Evolutionary conservation across 805 yeast genomes (phyloP).

Genomic region (Saturnispora quitensis): DNA sequence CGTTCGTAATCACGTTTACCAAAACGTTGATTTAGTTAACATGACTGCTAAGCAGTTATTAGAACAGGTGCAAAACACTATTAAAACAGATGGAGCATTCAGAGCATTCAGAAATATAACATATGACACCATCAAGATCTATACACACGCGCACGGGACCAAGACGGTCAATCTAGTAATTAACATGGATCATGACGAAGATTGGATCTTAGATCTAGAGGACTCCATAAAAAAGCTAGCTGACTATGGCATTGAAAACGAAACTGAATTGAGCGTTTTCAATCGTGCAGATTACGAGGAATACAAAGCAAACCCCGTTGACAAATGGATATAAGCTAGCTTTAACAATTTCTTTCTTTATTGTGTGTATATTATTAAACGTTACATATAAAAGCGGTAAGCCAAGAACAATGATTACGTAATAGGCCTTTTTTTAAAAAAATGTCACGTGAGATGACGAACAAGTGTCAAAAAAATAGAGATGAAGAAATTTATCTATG

Average conservation of each 20-base stretch:
- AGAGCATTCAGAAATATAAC: slow-evolving; percentile 76
- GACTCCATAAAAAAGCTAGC: slow-evolving; percentile 34
- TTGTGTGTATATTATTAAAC: background rate
- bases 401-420: slow-evolving; percentile 4
- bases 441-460: background rate
- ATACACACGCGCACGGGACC: slow-evolving; percentile 91
- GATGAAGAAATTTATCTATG: background rate
- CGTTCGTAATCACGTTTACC: slow-evolving; percentile 65
- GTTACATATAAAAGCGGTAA: background rate
- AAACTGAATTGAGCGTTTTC: slow-evolving; percentile 84
- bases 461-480: background rate
- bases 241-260: slow-evolving; percentile 64
- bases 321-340: slow-evolving; percentile 57
- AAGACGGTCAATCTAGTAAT: slow-evolving; percentile 89
- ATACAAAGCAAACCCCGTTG: slow-evolving; percentile 77
- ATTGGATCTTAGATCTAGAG: slow-evolving; percentile 48
- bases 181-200: slow-evolving; percentile 70
- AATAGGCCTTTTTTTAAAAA: background rate
- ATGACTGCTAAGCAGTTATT: slow-evolving; percentile 61
- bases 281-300: slow-evolving; percentile 55
- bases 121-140: slow-evolving; percentile 72
- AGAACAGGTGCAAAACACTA: slow-evolving; percentile 36
- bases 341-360: background rate
- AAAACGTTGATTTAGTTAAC: slow-evolving; percentile 57
- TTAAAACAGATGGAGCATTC: slow-evolving; percentile 50